Evolutionary conservation across 257 asterid species (phyloP), one percentile per base, ranked within the genome.

Genomic region (Gentiana straminea): DNA sequence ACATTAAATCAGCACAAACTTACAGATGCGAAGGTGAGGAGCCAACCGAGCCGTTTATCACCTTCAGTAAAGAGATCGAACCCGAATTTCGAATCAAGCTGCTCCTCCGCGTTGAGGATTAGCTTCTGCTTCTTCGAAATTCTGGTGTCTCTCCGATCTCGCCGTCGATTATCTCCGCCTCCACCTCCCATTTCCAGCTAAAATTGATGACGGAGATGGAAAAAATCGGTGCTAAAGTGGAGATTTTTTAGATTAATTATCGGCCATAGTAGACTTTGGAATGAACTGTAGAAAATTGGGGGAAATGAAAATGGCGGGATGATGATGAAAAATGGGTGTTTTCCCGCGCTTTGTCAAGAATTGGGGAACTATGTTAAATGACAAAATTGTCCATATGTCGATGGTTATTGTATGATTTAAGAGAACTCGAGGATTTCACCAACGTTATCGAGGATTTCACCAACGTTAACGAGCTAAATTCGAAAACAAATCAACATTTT

Each of bases 31-130:
- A 92, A 72, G 51, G 95, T 92, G 55, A 92, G 98, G 39, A 92
- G 75, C 98, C 98, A 92, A 32, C 98, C 98, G 13, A 88, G 97
- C 60, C 98, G 95, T 66, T 78, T 92, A 43, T 92, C 95, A 10
- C 98, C 98, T 64, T 85, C 93, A 2, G 90, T 85, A 69, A 84
- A 92, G 54, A 74, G 80, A 75, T 81, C 82, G 56, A 71, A 87
- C 1, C 97, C 98, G 50, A 83, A 86, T 72, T 83, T 92, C 8
- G 93, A 79, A 69, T 92, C 97, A 49, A 92, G 93, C 73, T 85
- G 90, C 83, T 92, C 99, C 83, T 85, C 98, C 5, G 90, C 83
- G 70, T 62, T 80, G 34, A 87, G 77, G 39, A 81, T 79, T 41
- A 81, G 85, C 76, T 87, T 83, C 83, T 88, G 94, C 82, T 87